Percentiles rank a stretch among this genome's conserved stretches.
Conservation (phyloP, 1,284 basidiomycete species). For the Apiotrichum veenhuisii region DNA sequence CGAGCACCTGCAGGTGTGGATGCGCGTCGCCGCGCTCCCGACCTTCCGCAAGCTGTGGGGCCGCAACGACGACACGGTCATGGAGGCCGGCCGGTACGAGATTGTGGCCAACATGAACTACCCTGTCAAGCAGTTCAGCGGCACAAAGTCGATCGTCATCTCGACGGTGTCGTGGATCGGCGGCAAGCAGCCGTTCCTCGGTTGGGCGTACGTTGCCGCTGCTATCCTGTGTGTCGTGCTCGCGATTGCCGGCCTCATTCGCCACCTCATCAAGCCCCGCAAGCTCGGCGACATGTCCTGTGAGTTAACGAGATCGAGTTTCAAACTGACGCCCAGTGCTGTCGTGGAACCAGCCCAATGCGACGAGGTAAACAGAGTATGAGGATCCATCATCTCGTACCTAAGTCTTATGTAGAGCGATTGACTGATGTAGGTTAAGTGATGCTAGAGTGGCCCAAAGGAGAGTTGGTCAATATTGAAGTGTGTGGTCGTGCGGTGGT, state of each 20-base stretch:
- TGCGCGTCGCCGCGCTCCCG: slow-evolving; percentile 94
- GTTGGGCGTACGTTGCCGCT: slow-evolving; percentile 91
- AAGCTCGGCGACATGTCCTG: slow-evolving; percentile 54
- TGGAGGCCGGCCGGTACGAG: slow-evolving; percentile 72
- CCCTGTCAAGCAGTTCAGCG: slow-evolving; percentile 84
- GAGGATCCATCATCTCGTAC: not conserved
- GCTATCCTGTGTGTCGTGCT: slow-evolving; percentile 82
- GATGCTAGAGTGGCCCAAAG: slow-evolving; percentile 2
- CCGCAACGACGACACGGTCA: slow-evolving; percentile 74
- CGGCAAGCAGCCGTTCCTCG: slow-evolving; percentile 87
- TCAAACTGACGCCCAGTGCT: slow-evolving; percentile 63
- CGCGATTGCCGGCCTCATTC: slow-evolving; percentile 79
- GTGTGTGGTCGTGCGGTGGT: too few relatives aligned
- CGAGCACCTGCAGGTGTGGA: slow-evolving; percentile 99
- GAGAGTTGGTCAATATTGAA: too few relatives aligned
- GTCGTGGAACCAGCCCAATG: slow-evolving; percentile 69
- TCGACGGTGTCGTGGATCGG: slow-evolving; percentile 98
- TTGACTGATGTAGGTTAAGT: slow-evolving; percentile 14
- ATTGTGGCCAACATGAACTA: slow-evolving; percentile 83
- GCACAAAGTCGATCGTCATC: slow-evolving; percentile 95
- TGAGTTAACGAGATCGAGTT: slow-evolving; percentile 9
- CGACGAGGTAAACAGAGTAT: slow-evolving; percentile 13
- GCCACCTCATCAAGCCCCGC: slow-evolving; percentile 90
- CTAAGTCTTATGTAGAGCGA: slow-evolving; percentile 2
- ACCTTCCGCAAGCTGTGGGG: slow-evolving; percentile 95